Conservation (phyloP, 75 land plant genomes). For the Isoetes taiwanensis region DNA sequence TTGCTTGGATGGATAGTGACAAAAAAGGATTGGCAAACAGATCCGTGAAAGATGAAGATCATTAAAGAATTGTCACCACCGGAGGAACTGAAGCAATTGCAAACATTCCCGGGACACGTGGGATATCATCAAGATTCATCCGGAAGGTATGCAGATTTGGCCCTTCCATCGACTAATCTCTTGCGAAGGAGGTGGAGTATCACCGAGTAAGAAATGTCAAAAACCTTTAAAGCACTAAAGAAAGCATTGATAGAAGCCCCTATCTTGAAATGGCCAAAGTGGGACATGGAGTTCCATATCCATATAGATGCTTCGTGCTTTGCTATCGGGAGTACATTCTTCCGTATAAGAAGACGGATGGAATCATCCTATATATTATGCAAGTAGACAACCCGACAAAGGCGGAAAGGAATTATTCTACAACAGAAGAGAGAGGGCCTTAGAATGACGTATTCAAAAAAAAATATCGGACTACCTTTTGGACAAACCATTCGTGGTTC, state of each 20-base stretch:
- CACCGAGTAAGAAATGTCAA: neutral
- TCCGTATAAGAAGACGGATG: neutral
- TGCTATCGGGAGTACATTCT: neutral
- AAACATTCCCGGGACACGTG: neutral
- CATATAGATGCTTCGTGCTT: neutral
- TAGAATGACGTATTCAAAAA: neutral
- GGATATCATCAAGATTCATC: neutral
- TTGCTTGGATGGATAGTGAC: no score
- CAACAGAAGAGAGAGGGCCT: neutral
- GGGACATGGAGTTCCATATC: slow-evolving; percentile 2
- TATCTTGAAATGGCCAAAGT: neutral
- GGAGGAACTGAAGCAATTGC: slow-evolving; percentile 1
- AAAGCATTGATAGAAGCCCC: neutral
- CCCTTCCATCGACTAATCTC: neutral
- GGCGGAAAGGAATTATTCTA: slow-evolving; percentile 10
- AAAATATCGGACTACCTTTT: slow-evolving; percentile 10
- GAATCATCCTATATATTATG: neutral
- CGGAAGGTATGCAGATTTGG: neutral
- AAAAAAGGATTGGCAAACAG: no score
- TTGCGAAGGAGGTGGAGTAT: neutral
- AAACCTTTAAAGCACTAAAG: neutral
- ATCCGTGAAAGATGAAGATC: no score
- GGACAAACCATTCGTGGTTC: neutral
- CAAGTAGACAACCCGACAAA: neutral
- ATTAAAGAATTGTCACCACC: no score